phyloP scores from a whole-genome alignment of 768 basidiomycete genomes.

The Boletus sensibilis region DNA sequence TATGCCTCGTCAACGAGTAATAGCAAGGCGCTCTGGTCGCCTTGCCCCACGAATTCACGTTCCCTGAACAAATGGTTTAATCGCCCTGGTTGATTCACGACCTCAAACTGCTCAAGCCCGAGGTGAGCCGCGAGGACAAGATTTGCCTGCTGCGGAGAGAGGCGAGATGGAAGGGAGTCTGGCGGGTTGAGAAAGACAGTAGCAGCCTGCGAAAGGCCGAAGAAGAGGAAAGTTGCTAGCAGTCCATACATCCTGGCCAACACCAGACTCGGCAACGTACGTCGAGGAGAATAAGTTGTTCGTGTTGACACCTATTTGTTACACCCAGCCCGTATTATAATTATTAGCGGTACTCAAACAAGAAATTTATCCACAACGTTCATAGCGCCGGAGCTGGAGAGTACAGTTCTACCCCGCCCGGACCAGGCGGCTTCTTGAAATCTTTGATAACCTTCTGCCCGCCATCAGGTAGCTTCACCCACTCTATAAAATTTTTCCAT shows the following conservation, averaged over 20 bases:
- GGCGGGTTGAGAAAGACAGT: slow-evolving; percentile 60
- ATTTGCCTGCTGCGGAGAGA: slow-evolving; percentile 55
- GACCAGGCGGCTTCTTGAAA: slow-evolving; percentile 33
- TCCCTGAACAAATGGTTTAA: slow-evolving; percentile 30
- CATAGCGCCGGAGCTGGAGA: slow-evolving; percentile 26
- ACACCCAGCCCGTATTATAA: not conserved
- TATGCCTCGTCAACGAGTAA: slow-evolving; percentile 56
- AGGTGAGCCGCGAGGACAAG: slow-evolving; percentile 66
- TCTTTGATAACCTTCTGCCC: slow-evolving; percentile 44
- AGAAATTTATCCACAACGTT: not conserved
- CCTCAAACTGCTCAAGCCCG: slow-evolving; percentile 66
- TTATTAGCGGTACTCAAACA: not conserved
- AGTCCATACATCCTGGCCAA: slow-evolving; percentile 20
- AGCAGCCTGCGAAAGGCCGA: slow-evolving; percentile 47
- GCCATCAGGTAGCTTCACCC: slow-evolving; percentile 40
- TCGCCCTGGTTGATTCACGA: slow-evolving; percentile 36
- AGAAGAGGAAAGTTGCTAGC: slow-evolving; percentile 27
- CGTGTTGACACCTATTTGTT: slow-evolving; percentile 26
- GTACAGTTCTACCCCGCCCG: slow-evolving; percentile 32
- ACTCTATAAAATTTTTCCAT: slow-evolving; percentile 42
- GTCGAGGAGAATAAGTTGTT: not conserved
- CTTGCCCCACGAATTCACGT: slow-evolving; percentile 57
- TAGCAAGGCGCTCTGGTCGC: slow-evolving; percentile 48
- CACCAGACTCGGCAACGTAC: not conserved
- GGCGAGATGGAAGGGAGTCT: slow-evolving; percentile 35